Evolutionary conservation across 805 yeast species (phyloP), one percentile per base, ranked within the genome.

Genomic region (Danielozyma ontarioensis): DNA sequence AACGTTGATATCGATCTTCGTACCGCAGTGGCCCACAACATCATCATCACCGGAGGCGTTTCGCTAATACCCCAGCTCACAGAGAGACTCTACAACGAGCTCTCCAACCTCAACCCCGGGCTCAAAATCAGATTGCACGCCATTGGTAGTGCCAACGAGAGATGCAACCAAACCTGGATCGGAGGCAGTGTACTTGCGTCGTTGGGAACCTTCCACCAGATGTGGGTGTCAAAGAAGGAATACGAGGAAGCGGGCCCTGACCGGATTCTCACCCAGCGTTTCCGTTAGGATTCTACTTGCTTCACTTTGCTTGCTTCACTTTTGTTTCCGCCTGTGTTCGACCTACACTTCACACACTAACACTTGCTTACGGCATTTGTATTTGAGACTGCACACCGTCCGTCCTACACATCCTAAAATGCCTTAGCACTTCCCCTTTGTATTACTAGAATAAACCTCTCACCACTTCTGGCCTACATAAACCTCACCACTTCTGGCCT

Each of bases 161-260:
- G 96, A 51, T 75, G 77, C 43, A 82, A 75, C 51, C 83, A 87
- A 39, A 70, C 90, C 5, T 89, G 96, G 96, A 74, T 89, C 31
- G 97, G 97, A 28, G 96, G 96, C 5, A 80, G 90, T 43, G 88
- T 89, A 25, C 64, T 89, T 35, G 78, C 95, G 4, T 80, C 93
- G 33, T 69, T 89, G 46, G 97, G 97, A 22, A 85, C 96, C 2
- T 89, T 89, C 70, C 97, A 89, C 57, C 97, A 89, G 58, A 64
- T 84, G 62, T 89, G 96, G 96, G 95, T 89, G 2, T 83, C 89
- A 27, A 80, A 78, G 50, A 76, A 75, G 44, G 97, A 89, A 57
- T 84, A 81, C 48, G 87, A 85, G 40, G 96, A 89, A 57, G 86
- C 79, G 17, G 97, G 97, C 4, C 78, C 79, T 10, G 93, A 85